These are phyloP conservation scores for Psilocybe cubensis DNA, from an alignment of 768 basidiomycete genomes.

Conservation along the genomic window DNA sequence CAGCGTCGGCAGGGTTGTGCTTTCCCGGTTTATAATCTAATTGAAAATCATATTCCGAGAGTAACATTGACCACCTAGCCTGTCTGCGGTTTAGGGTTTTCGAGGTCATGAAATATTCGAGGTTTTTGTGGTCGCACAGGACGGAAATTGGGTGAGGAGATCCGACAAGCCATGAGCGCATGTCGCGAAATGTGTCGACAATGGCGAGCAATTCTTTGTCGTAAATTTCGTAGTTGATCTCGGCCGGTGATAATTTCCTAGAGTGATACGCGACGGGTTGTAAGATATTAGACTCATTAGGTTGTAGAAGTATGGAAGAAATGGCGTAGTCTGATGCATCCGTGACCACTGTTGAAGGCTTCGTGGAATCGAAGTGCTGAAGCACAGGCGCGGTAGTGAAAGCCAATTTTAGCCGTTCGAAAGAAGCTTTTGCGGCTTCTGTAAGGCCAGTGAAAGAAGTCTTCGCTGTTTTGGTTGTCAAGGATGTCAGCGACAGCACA, in stretches of 20 bases:
- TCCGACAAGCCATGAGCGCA: constrained; percentile 35
- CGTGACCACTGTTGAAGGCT: constrained; percentile 27
- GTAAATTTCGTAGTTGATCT: too few species aligned
- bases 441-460: constrained; percentile 21
- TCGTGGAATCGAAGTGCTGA: constrained; percentile 30
- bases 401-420: constrained; percentile 26
- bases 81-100: constrained; percentile 46
- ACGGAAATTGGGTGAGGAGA: constrained; percentile 25
- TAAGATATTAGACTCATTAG: constrained; percentile 23
- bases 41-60: constrained; percentile 40
- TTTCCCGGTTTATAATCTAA: constrained; percentile 33
- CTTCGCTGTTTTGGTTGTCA: constrained; percentile 19
- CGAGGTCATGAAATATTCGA: constrained; percentile 45
- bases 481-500: constrained; percentile 33
- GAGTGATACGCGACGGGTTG: constrained; percentile 46
- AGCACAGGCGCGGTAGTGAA: constrained; percentile 36
- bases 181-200: constrained; percentile 37
- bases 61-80: constrained; percentile 47
- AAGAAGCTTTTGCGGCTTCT: constrained; percentile 17
- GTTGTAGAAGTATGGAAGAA: constrained; percentile 33
- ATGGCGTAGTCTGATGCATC: constrained; percentile 41
- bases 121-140: constrained; percentile 41
- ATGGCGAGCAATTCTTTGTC: constrained; percentile 57
- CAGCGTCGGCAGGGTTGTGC: constrained; percentile 32
- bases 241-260: constrained; percentile 27